A percentile compares a stretch with the other conserved stretches of the same genome.
phyloP scores from a whole-genome alignment of 2,329 filamentous ascomycete genomes.

The Teratosphaeria nubilosa region DNA sequence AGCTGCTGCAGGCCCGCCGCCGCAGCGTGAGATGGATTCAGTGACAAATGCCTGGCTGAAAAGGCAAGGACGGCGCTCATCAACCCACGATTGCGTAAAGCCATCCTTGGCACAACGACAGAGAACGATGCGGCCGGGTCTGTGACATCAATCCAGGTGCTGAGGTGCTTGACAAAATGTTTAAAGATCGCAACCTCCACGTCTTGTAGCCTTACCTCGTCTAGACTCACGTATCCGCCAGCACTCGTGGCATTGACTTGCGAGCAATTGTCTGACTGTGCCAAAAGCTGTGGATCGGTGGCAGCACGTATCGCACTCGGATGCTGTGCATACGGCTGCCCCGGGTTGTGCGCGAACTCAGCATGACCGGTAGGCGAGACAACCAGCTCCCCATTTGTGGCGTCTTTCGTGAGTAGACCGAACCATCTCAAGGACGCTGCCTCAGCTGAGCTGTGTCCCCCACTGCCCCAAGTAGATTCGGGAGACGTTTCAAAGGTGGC shows the following conservation, averaged over 20 bases:
- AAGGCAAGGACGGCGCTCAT: constrained; percentile 49
- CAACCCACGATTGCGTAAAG: constrained; percentile 43
- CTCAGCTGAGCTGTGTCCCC: constrained; percentile 29
- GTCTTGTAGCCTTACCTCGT: constrained; percentile 15
- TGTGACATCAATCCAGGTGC: constrained; percentile 31
- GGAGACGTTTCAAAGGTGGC: constrained; percentile 7
- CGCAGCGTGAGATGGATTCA: constrained; percentile 17
- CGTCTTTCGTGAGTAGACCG: constrained; percentile 32
- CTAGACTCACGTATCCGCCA: constrained; percentile 1
- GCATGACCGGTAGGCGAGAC: background rate
- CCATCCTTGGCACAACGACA: constrained; percentile 25
- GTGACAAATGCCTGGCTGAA: constrained; percentile 39
- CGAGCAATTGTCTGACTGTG: no score
- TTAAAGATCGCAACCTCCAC: constrained; percentile 27
- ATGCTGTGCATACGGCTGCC: background rate
- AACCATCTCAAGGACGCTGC: constrained; percentile 36
- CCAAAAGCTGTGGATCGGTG: background rate
- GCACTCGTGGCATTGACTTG: constrained; percentile 23
- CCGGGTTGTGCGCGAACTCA: background rate
- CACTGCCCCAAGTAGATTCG: constrained; percentile 8
- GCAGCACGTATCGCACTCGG: background rate
- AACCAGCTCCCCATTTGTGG: background rate
- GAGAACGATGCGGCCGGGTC: constrained; percentile 30
- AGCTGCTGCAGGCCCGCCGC: background rate
- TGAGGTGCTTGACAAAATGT: constrained; percentile 26